Conservation (phyloP, 1,284 basidiomycete species). For the Sporisorium sorghi region DNA sequence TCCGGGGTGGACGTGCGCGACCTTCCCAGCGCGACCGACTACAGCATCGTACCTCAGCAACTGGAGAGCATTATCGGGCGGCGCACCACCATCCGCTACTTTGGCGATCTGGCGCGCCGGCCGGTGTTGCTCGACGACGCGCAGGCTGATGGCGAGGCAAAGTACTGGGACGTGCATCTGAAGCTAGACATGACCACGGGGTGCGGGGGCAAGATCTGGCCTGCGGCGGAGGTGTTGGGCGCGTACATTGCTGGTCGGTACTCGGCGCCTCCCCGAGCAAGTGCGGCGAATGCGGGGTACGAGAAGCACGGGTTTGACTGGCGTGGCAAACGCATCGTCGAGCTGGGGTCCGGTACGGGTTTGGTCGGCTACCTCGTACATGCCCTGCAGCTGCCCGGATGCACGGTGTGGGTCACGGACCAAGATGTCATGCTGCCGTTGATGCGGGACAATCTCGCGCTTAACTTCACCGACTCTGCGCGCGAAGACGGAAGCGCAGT, state of each 20-base stretch:
- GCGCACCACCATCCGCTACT: slow-evolving; percentile 55
- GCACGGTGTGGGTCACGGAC: slow-evolving; percentile 81
- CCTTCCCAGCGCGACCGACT: slow-evolving; percentile 17
- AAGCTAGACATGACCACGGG: slow-evolving; percentile 82
- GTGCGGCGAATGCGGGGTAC: slow-evolving; percentile 8
- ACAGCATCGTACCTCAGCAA: slow-evolving; percentile 73
- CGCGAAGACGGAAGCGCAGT: too few relatives aligned
- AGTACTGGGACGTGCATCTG: slow-evolving; percentile 70
- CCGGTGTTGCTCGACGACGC: slow-evolving; percentile 19
- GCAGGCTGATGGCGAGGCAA: not conserved
- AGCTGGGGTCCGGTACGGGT: slow-evolving; percentile 87
- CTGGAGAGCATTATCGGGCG: slow-evolving; percentile 72
- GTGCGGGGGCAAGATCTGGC: slow-evolving; percentile 92
- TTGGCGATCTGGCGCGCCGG: slow-evolving; percentile 21
- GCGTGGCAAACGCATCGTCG: slow-evolving; percentile 73
- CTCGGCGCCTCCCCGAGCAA: not conserved
- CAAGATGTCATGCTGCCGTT: slow-evolving; percentile 74
- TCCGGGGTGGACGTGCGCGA: slow-evolving; percentile 13
- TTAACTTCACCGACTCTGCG: slow-evolving; percentile 46
- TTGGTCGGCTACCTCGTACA: slow-evolving; percentile 86
- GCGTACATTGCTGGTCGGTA: slow-evolving; percentile 54
- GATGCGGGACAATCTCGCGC: slow-evolving; percentile 56
- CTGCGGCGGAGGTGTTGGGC: slow-evolving; percentile 82
- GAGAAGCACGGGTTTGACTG: slow-evolving; percentile 38
- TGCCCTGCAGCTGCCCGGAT: slow-evolving; percentile 73